These are phyloP conservation scores for Kwoniella sp. DNA, from an alignment of 768 basidiomycete genomes.

Conservation along the genomic window DNA sequence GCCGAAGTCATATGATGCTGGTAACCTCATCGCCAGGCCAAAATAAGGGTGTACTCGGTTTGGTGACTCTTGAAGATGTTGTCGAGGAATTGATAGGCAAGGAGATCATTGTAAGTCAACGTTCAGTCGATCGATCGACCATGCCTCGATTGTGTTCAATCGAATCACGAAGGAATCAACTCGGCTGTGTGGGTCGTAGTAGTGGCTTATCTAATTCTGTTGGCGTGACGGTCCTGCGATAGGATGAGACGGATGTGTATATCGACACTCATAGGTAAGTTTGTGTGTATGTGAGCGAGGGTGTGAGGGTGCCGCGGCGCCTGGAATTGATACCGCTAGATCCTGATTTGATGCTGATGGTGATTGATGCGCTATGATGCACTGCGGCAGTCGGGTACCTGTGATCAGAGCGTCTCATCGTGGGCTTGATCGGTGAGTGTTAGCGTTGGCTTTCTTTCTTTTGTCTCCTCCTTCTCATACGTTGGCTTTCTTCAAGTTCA, in stretches of 20 bases:
- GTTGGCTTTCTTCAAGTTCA: too few species aligned
- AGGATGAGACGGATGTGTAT: constrained; percentile 52
- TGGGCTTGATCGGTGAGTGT: constrained; percentile 24
- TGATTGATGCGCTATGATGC: background rate
- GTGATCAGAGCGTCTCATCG: constrained; percentile 40
- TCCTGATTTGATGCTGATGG: background rate
- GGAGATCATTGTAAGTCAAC: constrained; percentile 44
- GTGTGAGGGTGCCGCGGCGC: too few species aligned
- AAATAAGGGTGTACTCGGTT: constrained; percentile 35
- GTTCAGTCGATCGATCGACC: too few species aligned
- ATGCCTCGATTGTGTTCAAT: too few species aligned
- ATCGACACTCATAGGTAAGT: constrained; percentile 47
- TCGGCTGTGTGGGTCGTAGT: too few species aligned
- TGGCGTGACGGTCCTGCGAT: background rate
- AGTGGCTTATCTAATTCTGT: background rate
- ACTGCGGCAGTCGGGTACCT: constrained; percentile 48
- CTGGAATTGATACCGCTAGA: too few species aligned
- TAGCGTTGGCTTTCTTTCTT: background rate
- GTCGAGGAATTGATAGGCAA: constrained; percentile 51
- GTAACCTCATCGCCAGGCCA: constrained; percentile 38
- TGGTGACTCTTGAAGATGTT: constrained; percentile 52
- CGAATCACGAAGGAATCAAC: too few species aligned
- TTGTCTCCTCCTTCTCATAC: background rate
- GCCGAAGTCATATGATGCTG: constrained; percentile 50
- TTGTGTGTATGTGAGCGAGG: background rate